These are phyloP conservation scores for Nothophaeocryptopus gaeumannii DNA, from an alignment of 2,329 filamentous ascomycete genomes.

Conservation along the genomic window DNA sequence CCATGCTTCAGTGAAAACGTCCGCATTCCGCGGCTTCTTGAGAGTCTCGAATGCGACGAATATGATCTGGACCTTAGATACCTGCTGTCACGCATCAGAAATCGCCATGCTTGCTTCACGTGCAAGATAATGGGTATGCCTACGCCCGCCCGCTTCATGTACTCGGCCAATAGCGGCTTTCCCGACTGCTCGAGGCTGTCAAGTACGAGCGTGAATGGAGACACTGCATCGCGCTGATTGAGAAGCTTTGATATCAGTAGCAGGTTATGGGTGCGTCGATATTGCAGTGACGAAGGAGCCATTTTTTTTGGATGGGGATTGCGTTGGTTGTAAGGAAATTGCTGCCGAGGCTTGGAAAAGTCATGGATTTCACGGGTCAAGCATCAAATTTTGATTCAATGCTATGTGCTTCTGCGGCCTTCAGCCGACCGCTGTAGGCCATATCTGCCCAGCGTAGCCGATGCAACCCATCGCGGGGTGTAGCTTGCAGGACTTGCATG, in stretches of 20 bases:
- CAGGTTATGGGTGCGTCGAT: slow-evolving; percentile 79
- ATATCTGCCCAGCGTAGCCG: too few species aligned
- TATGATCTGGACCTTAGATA: slow-evolving; percentile 66
- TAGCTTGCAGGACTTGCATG: too few species aligned
- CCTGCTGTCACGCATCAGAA: slow-evolving; percentile 39
- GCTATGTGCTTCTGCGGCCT: background rate
- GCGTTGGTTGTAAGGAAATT: slow-evolving; percentile 1
- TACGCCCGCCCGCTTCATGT: slow-evolving; percentile 72
- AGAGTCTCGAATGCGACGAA: slow-evolving; percentile 77
- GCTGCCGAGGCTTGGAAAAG: background rate
- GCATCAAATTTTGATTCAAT: slow-evolving; percentile 3
- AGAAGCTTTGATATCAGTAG: slow-evolving; percentile 80
- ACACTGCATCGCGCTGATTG: slow-evolving; percentile 72
- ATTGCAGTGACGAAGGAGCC: slow-evolving; percentile 57
- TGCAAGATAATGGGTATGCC: background rate
- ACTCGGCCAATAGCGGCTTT: slow-evolving; percentile 67
- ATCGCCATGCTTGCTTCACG: background rate
- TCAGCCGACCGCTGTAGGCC: background rate
- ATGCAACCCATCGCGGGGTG: too few species aligned
- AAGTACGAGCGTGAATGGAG: slow-evolving; percentile 80
- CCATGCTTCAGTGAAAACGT: slow-evolving; percentile 59
- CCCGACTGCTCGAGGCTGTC: slow-evolving; percentile 83
- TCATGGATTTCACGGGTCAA: background rate
- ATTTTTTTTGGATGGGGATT: slow-evolving; percentile 38
- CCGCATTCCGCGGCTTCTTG: slow-evolving; percentile 60